Evolutionary conservation across 805 yeast genomes (phyloP).

Genomic region (Suhomyces canberraensis): DNA sequence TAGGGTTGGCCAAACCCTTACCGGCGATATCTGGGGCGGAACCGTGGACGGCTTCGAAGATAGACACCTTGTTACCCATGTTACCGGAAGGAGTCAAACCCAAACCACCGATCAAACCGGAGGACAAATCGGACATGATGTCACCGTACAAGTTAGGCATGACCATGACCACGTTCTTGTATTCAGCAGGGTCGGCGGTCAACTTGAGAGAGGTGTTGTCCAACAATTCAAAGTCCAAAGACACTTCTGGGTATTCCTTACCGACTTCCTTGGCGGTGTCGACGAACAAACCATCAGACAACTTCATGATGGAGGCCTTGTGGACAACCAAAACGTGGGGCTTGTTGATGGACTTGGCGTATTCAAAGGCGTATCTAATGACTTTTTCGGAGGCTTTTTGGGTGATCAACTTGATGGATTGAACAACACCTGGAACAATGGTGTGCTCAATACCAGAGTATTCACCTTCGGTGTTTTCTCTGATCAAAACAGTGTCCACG

Average conservation of each 20-base stretch:
- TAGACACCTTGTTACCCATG: constrained; percentile 97
- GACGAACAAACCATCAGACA: constrained; percentile 95
- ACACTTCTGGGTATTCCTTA: constrained; percentile 87
- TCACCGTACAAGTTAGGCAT: constrained; percentile 99
- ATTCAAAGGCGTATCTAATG: constrained; percentile 94
- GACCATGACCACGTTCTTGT: constrained; percentile 88
- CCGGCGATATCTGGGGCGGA: constrained; percentile 99
- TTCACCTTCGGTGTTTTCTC: constrained; percentile 99
- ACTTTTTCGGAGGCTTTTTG: constrained; percentile 95
- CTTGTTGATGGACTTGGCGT: constrained; percentile 85
- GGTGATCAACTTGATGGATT: constrained; percentile 95
- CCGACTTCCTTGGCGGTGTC: constrained; percentile 86
- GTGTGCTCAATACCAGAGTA: constrained; percentile 99
- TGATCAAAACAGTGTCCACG: constrained; percentile 92
- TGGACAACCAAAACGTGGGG: constrained; percentile 91
- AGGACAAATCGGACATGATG: constrained; percentile 94
- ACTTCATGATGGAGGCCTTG: constrained; percentile 97
- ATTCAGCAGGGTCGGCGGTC: constrained; percentile 84
- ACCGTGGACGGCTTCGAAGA: constrained; percentile 99
- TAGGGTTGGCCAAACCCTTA: constrained; percentile 98
- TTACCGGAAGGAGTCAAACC: constrained; percentile 99
- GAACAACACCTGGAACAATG: constrained; percentile 97
- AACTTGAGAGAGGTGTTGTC: constrained; percentile 93
- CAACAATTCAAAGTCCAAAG: constrained; percentile 79
- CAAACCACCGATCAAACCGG: constrained; percentile 97